Evolutionary conservation across 495 filamentous ascomycete species (phyloP), one percentile per base, ranked within the genome.

Genomic region (Copromyces sp.): DNA sequence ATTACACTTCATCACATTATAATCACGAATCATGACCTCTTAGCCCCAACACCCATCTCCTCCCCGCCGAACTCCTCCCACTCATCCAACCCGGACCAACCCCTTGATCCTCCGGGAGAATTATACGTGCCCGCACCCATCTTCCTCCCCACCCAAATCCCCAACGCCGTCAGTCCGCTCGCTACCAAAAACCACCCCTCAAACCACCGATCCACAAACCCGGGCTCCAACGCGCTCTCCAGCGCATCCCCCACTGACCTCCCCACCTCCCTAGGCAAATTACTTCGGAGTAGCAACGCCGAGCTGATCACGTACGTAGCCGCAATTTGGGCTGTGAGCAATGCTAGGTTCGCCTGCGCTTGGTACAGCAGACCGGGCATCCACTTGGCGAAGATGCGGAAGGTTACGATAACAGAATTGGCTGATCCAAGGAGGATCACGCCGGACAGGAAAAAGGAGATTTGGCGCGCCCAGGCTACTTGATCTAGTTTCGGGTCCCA

Each of bases 161-260:
- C 92, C 45, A 84, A 78, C 20, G 85, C 88, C 17, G 93, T 94
- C 17, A 84, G 77, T 0, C 80, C 83, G 68, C 88, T 89, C 8
- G 89, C 89, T 4, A 86, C 75, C 37, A 94, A 79, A 75, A 95
- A 95, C 89, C 92, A 92, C 32, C 87, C 88, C 77, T 94, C 93
- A 78, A 95, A 95, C 93, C 92, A 95, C n/a, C 88, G 81, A 74
- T 94, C 93, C n/a, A 92, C 90, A 73, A 94, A 93, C 3, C 78
- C 81, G 9, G 88, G 86, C 77, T 92, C 89, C 9, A 94, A 83
- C 11, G 89, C 90, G 40, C 89, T 90, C 39, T 88, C 88, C 40
- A 95, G 81, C n/a, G 89, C 91, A 72, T 91, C 91, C 4, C 87
- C 87, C 4, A 94, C 90, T 5, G 90, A 89, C 40, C 87, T 85